A percentile compares a stretch with the other conserved stretches of the same genome.
These are phyloP conservation scores for Rugosomyces carneus DNA, from an alignment of 1,284 basidiomycete species.

Conservation along the genomic window DNA sequence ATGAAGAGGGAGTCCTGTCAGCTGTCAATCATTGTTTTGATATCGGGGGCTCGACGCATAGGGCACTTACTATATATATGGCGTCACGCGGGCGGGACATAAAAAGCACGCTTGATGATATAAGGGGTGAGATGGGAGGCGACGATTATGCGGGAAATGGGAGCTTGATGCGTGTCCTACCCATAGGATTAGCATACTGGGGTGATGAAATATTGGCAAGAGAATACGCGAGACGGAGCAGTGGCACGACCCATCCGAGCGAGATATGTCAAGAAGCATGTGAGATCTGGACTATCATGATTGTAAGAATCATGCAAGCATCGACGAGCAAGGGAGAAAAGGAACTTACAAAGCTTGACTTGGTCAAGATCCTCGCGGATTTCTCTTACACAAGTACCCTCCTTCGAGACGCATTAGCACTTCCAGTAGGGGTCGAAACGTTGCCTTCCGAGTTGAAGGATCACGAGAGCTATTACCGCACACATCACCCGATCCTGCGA, in stretches of 20 bases:
- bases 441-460: conserved; percentile 13
- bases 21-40: conserved; percentile 35
- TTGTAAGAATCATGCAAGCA: conserved; percentile 27
- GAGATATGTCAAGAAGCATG: conserved; percentile 35
- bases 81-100: conserved; percentile 5
- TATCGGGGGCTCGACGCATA: conserved; percentile 29
- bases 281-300: conserved; percentile 30
- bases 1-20: conserved; percentile 28
- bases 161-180: conserved; percentile 37
- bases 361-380: conserved; percentile 29
- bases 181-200: conserved; percentile 36
- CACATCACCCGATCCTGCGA: conserved; percentile 30
- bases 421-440: conserved; percentile 18
- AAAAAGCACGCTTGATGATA: conserved; percentile 20
- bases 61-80: conserved; percentile 28
- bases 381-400: conserved; percentile 28
- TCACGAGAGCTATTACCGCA: conserved; percentile 26
- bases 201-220: conserved; percentile 23
- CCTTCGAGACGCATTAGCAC: conserved; percentile 26
- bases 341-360: conserved; percentile 29
- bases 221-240: conserved; percentile 31
- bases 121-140: conserved; percentile 22
- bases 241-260: conserved; percentile 35
- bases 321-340: conserved; percentile 12
- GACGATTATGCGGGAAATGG: conserved; percentile 31